Evolutionary conservation across 148 eudicot genomes (phyloP), one percentile per base, ranked within the genome.

Genomic region (Hydrangea macrophylla): DNA sequence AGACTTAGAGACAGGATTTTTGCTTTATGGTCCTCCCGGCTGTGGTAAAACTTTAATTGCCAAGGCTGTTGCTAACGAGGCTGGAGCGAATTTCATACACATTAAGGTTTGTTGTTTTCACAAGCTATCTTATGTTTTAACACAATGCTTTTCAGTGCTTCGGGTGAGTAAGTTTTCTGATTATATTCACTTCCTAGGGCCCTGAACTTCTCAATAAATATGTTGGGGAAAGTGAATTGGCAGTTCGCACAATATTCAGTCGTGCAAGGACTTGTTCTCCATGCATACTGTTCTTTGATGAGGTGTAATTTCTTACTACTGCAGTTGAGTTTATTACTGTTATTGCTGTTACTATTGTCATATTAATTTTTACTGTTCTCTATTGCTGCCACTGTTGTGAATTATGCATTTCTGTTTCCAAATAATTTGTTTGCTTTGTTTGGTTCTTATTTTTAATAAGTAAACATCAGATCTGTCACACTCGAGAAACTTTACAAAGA

Each of bases 31-130:
- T 39, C 97, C 97, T 48, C 97, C 97, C 57, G 97, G 97, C 68
- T 92, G 97, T 69, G 97, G 97, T 27, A 89, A 92, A 80, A 92
- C 97, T 45, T 82, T 89, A 70, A 92, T 92, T 78, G 97, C 97
- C 53, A 92, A 92, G 81, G 96, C 97, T 58, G 91, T 92, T 70
- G 97, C 97, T 45, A 85, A 83, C 66, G 97, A 88, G 81, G 89
- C 97, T 5, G 97, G 97, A 60, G 92, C 97, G 54, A 91, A 83
- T 73, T 89, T 92, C 73, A 92, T 92, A 77, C 92, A 92, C 66
- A 81, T 92, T 56, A 92, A 88, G 97, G 97, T 92, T 65, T 73
- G 73, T 48, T 23, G 8, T 70, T 39, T 73, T 44, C 23, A n/a
- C 40, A 9, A 24, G 62, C 39, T 27, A 17, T 70, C 51, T 53